phyloP scores from a whole-genome alignment of 768 basidiomycete species.

The Cystobasidium onofrii region DNA sequence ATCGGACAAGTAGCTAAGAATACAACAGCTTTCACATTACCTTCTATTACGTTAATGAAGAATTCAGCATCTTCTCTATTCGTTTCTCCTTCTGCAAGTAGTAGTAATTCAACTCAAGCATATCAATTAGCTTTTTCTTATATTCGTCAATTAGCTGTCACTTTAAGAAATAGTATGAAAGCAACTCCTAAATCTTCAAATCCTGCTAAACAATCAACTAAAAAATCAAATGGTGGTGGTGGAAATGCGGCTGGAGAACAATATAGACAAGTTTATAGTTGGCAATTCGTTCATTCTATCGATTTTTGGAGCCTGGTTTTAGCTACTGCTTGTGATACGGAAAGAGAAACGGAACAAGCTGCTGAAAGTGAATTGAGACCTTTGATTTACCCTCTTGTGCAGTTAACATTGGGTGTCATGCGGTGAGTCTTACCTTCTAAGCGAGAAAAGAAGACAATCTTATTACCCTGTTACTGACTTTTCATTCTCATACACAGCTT shows the following conservation, averaged over 20 bases:
- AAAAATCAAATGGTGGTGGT: slow-evolving; percentile 3
- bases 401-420: slow-evolving; percentile 84
- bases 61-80: slow-evolving; percentile 91
- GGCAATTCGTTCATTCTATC: slow-evolving; percentile 91
- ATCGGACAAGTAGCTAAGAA: slow-evolving; percentile 75
- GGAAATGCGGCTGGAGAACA: slow-evolving; percentile 56
- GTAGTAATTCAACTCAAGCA: slow-evolving; percentile 46
- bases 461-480: not conserved
- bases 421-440: slow-evolving; percentile 54
- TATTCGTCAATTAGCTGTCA: slow-evolving; percentile 88
- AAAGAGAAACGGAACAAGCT: slow-evolving; percentile 52
- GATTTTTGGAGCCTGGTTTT: slow-evolving; percentile 95
- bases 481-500: slow-evolving; percentile 53
- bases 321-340: slow-evolving; percentile 64
- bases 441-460: not conserved
- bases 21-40: slow-evolving; percentile 76
- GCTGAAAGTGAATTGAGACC: slow-evolving; percentile 70
- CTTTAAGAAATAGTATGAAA: slow-evolving; percentile 84
- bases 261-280: slow-evolving; percentile 92
- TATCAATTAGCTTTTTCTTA: slow-evolving; percentile 96
- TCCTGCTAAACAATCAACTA: not conserved
- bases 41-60: slow-evolving; percentile 92
- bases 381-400: slow-evolving; percentile 91
- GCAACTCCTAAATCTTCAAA: slow-evolving; percentile 52
- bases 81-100: slow-evolving; percentile 52